These are phyloP conservation scores for Phanerochaete carnosa DNA, from an alignment of 768 basidiomycete genomes.

Conservation along the genomic window DNA sequence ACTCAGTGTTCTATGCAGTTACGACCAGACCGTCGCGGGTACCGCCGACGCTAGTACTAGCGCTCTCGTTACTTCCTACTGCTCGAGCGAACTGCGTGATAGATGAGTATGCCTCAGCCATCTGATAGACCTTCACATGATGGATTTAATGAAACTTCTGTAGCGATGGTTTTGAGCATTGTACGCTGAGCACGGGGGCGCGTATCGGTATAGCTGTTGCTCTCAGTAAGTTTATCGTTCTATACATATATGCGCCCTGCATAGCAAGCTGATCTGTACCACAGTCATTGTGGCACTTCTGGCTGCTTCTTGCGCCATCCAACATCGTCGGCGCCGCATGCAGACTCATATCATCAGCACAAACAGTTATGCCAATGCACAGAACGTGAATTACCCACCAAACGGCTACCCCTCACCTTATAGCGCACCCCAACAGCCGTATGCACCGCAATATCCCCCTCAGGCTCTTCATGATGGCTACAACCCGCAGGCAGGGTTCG, in stretches of 20 bases:
- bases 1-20: neutral
- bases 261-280: neutral
- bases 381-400: slow-evolving; percentile 3
- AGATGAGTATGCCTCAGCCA: slow-evolving; percentile 2
- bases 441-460: slow-evolving; percentile 10
- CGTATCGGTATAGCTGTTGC: slow-evolving; percentile 13
- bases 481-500: slow-evolving; percentile 8
- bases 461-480: slow-evolving; percentile 8
- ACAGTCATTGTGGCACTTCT: slow-evolving; percentile 5
- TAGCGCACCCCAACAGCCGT: neutral
- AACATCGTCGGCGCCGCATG: slow-evolving; percentile 6
- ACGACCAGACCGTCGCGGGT: neutral
- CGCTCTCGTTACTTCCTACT: slow-evolving; percentile 3
- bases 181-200: slow-evolving; percentile 8
- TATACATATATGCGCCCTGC: neutral
- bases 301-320: neutral
- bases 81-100: slow-evolving; percentile 9
- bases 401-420: slow-evolving; percentile 3
- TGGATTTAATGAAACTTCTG: neutral
- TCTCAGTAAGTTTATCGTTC: slow-evolving; percentile 2
- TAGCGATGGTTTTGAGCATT: slow-evolving; percentile 11
- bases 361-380: neutral
- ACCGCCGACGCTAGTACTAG: neutral
- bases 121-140: neutral
- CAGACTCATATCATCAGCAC: neutral